Percentiles rank a stretch among this genome's conserved stretches.
Conservation (phyloP, 2,329 filamentous ascomycete genomes). For the Fusarium torreyae region DNA sequence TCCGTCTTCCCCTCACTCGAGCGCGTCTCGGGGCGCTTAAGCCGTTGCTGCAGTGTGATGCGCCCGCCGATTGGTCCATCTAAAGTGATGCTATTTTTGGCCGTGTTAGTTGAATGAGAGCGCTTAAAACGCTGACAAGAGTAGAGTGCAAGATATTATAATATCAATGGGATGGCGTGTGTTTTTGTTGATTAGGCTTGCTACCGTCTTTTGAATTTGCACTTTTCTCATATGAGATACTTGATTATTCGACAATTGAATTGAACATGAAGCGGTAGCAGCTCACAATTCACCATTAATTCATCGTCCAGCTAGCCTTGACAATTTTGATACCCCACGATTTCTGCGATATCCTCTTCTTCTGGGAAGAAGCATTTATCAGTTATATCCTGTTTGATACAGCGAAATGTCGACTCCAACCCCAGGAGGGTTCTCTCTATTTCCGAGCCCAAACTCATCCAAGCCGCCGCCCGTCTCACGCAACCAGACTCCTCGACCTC, state of each 20-base stretch:
- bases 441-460: constrained; percentile 65
- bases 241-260: neutral
- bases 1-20: constrained; percentile 29
- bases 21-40: constrained; percentile 47
- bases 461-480: constrained; percentile 52
- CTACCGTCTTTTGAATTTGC: constrained; percentile 13
- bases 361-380: constrained; percentile 45
- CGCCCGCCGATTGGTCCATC: constrained; percentile 48
- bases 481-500: constrained; percentile 59
- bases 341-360: constrained; percentile 37
- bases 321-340: constrained; percentile 36
- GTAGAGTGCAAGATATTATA: constrained; percentile 33
- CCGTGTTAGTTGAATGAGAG: constrained; percentile 37
- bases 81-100: constrained; percentile 40
- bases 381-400: constrained; percentile 41
- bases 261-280: constrained; percentile 50
- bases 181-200: constrained; percentile 2
- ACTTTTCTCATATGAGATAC: neutral
- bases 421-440: constrained; percentile 69
- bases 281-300: constrained; percentile 7
- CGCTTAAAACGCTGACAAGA: constrained; percentile 33
- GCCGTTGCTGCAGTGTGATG: constrained; percentile 53
- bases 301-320: constrained; percentile 26
- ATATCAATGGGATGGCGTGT: constrained; percentile 23
- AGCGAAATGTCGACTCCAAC: constrained; percentile 59